Conservation (phyloP, 2,329 filamentous ascomycete species). For the Exophiala bonariae region DNA sequence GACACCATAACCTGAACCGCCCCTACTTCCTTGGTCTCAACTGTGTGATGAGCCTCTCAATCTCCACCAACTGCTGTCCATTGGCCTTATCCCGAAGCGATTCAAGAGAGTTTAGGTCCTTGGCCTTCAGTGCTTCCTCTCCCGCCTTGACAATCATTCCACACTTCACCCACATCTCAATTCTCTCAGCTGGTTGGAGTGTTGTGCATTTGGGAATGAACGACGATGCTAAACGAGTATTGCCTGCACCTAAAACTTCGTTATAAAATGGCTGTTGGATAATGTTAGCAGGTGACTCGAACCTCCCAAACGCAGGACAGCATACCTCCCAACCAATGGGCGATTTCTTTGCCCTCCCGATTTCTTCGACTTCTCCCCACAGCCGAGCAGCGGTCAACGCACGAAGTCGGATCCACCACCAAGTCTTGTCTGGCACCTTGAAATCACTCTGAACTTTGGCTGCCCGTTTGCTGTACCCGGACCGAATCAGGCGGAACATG, state of each 20-base stretch:
- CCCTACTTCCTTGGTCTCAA: conserved; percentile 44
- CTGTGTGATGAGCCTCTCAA: conserved; percentile 73
- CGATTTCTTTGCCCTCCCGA: conserved; percentile 71
- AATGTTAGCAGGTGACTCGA: conserved; percentile 8
- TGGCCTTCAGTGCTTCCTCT: conserved; percentile 83
- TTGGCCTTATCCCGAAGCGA: conserved; percentile 73
- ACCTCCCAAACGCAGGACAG: conserved; percentile 1
- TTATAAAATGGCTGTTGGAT: conserved; percentile 80
- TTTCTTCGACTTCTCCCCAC: conserved; percentile 90
- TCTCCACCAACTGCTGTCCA: conserved; percentile 69
- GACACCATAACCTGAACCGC: conserved; percentile 46
- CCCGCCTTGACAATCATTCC: conserved; percentile 85
- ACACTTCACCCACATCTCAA: conserved; percentile 96
- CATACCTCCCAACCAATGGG: conserved; percentile 93
- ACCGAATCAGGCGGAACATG: conserved; percentile 79
- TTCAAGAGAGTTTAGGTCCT: conserved; percentile 74
- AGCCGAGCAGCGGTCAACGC: conserved; percentile 87
- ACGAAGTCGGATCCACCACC: conserved; percentile 82
- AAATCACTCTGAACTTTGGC: conserved; percentile 90
- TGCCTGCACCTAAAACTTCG: conserved; percentile 82
- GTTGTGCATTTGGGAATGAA: conserved; percentile 87
- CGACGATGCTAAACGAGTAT: conserved; percentile 76
- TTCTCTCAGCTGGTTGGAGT: conserved; percentile 66
- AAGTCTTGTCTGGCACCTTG: conserved; percentile 85
- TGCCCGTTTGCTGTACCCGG: conserved; percentile 80